Base-by-base conservation (phyloP, 805 yeast genomes). In the Ogataea trehalophila region DNA sequence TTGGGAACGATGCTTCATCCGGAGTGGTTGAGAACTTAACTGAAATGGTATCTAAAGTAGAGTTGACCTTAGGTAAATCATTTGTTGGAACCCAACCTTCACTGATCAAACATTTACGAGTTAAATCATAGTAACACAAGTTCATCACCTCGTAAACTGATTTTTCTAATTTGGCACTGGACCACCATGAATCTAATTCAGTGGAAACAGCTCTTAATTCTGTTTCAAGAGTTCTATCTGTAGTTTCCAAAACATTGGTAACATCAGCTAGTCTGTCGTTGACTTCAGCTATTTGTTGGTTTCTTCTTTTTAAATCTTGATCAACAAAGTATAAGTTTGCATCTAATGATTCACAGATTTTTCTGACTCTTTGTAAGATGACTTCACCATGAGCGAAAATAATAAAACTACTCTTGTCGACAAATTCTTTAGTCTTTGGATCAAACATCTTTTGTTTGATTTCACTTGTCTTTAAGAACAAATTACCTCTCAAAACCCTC, bases 401-500 rank as follows among this genome's bases (percentile, higher is more conserved):
- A 51, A 95, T 80, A 61, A 94, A 91, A 41, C 89, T 83, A 62
- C 83, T 86, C 65, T 92, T 92, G 53, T 79, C 83, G 11, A 85
- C 79, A 44, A 68, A 70, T 31, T 74, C 73, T 43, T 78, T 78
- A 20, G 81, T 58, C 59, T 80, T 75, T 39, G 77, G 65, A 58
- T 88, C 95, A 59, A 77, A 78, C 44, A 89, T 69, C 18, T 81
- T 78, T 57, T 85, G 87, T 6, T 77, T 77, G 49, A 92, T 80
- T 55, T 87, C 94, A 42, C 78, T 76, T 53, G 85, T 78, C 55
- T 83, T 83, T 65, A 91, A 79, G 60, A 78, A 88, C 54, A 95
- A 72, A 65, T 94, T 94, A 61, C 99, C 99, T 65, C 99, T 81
- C 53, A 92, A 76, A 17, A 89, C 81, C 69, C 99, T 79, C 96